Base-by-base conservation (phyloP, 2,329 filamentous ascomycete species). In the Neonectria ditissima region DNA sequence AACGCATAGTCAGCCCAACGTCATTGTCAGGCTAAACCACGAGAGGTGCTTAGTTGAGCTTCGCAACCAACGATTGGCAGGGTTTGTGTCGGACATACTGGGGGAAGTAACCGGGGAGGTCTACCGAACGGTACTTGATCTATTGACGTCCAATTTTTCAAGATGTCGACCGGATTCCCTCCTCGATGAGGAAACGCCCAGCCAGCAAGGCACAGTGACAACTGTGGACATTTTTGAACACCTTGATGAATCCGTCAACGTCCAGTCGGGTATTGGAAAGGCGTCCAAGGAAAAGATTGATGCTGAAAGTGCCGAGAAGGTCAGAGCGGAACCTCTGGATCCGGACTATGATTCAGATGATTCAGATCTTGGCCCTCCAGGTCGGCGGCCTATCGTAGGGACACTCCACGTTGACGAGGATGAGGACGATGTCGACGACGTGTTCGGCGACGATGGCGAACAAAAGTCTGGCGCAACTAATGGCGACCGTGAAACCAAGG, bases 31-130 rank as follows among this genome's bases (percentile, higher is more conserved):
- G 28, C 83, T 97, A 58, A 97, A 97, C 75, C 91, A 93, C 73
- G 91, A 94, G 59, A 97, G 95, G 77, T 92, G 93, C 63, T 83
- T 91, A 7, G 92, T 97, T 10, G 89, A 92, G 53, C 83, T 97
- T 66, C 92, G 95, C 60, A 97, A 93, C 72, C 86, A 90, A 67
- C 88, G 89, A 20, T 88, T 98, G 3, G 88, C 91, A 55, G 84
- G 89, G n/a, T 87, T 94, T 60, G 93, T 89, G 1, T 85, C 89
- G 55, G 87, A 91, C 56, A 84, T 87, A 32, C 85, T 96, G 20
- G 92, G 94, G 47, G 84, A 89, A 43, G 89, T 87, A 1, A 97
- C 94, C 1, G 90, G 91, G 1, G 85, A 90, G 63, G 88, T 98
- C 1, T 98, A 97, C 75, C 88, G 87, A 39, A 86, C 89, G 14